A percentile compares a stretch with the other conserved stretches of the same genome.
These are phyloP conservation scores for Epicoccum nigrum DNA, from an alignment of 2,329 filamentous ascomycete species.

Conservation along the genomic window DNA sequence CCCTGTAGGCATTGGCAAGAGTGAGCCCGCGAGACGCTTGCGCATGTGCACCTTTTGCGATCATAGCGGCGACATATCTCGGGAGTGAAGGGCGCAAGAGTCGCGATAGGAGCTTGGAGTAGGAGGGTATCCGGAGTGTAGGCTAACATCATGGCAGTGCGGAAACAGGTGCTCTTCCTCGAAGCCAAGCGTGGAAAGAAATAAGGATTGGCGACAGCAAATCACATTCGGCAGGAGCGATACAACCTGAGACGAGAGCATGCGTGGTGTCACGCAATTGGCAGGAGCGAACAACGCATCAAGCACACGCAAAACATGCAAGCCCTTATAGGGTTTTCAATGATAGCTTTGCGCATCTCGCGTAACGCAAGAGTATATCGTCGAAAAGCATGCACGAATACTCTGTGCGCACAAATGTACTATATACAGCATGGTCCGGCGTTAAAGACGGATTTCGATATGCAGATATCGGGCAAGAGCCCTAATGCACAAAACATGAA, in stretches of 20 bases:
- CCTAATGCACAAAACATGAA: constrained; percentile 3
- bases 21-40: neutral
- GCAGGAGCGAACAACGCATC: too few species aligned
- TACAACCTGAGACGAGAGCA: too few species aligned
- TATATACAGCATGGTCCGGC: constrained; percentile 37
- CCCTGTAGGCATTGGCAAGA: too few species aligned
- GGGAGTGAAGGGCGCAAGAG: neutral
- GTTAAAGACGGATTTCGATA: constrained; percentile 29
- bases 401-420: constrained; percentile 30
- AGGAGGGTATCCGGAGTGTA: too few species aligned
- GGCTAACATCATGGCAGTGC: constrained; percentile 63
- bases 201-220: constrained; percentile 15
- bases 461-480: constrained; percentile 12
- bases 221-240: neutral
- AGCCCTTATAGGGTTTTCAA: too few species aligned
- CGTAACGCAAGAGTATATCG: constrained; percentile 1
- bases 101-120: too few species aligned
- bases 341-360: neutral
- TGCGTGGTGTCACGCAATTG: too few species aligned
- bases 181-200: constrained; percentile 84
- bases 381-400: constrained; percentile 10
- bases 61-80: neutral
- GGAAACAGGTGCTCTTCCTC: constrained; percentile 93
- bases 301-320: too few species aligned
- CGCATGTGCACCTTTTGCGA: too few species aligned